Evolutionary conservation across 768 basidiomycete genomes (phyloP), one percentile per base, ranked within the genome.

Genomic region (Cyclocybe cylindracea): DNA sequence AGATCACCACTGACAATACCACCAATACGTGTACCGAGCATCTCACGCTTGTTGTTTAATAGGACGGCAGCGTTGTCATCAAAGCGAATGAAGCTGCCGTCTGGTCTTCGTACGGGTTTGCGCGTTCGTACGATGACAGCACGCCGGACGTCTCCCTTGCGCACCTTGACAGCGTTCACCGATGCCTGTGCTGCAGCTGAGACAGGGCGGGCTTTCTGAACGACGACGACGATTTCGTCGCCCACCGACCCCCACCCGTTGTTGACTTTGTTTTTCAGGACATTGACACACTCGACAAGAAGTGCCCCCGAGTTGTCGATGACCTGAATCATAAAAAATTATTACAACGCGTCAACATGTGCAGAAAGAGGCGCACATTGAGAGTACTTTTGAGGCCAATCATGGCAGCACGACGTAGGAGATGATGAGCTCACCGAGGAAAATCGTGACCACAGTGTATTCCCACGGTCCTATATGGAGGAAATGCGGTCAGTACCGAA

Each of bases 221-320:
- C 86, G 50, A 98, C 94, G 51, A 93, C 94, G 59, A 96, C 94
- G 54, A 97, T 93, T 69, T 96, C 94, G 72, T 98, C 95, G 41
- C 95, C 95, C 11, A 94, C 90, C 32, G 83, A 79, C 33, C 94
- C 96, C 84, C 91, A 91, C 39, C 95, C 95, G 60, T 94, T 91
- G 68, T 91, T 95, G 61, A 94, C 91, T 70, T 98, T 98, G 67
- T 91, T 86, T 71, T 98, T 98, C 51, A 97, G 78, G 29, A 98
- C 85, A 69, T 98, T 97, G 67, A 98, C 92, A 65, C 94, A 97
- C 77, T 98, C 96, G 38, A 94, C 87, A 55, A 96, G 75, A 56
- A 98, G 79, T 6, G 93, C 95, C 32, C 96, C 96, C 5, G 96
- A 94, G 71, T 98, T 98, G 78, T 98, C 96, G 69, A 98, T 97